These are phyloP conservation scores for Phytophthora pluvialis DNA, from an alignment of 352 stramenopile species.

Conservation along the genomic window DNA sequence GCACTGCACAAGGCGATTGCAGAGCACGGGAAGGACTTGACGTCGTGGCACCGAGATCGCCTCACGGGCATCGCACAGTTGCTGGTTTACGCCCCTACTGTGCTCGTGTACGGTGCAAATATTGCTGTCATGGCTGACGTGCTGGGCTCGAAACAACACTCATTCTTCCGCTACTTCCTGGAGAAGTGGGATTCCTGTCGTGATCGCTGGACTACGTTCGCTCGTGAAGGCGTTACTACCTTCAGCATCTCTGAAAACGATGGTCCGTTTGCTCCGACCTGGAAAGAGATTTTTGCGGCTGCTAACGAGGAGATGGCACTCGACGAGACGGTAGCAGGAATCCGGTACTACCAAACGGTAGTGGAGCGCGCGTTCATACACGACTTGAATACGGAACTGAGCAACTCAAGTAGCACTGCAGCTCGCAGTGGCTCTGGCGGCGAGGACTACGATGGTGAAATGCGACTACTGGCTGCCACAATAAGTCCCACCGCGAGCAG, in stretches of 20 bases:
- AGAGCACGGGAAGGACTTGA: slow-evolving; percentile 32
- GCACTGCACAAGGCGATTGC: slow-evolving; percentile 40
- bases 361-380: slow-evolving; percentile 39
- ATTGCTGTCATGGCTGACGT: slow-evolving; percentile 39
- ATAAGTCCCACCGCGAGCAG: slow-evolving; percentile 31
- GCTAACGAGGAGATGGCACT: slow-evolving; percentile 38
- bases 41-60: slow-evolving; percentile 43
- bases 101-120: slow-evolving; percentile 32
- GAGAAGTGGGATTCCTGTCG: slow-evolving; percentile 37
- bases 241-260: slow-evolving; percentile 40
- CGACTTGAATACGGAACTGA: slow-evolving; percentile 21
- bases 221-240: slow-evolving; percentile 42
- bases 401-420: slow-evolving; percentile 7
- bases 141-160: slow-evolving; percentile 33
- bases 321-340: slow-evolving; percentile 39
- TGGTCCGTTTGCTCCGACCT: slow-evolving; percentile 29
- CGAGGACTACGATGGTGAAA: slow-evolving; percentile 37
- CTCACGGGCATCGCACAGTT: slow-evolving; percentile 39
- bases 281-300: slow-evolving; percentile 34
- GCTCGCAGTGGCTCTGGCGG: slow-evolving; percentile 3
- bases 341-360: slow-evolving; percentile 43
- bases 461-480: slow-evolving; percentile 38
- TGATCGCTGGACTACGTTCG: slow-evolving; percentile 43
- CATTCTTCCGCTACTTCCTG: slow-evolving; percentile 38
- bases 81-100: slow-evolving; percentile 42